Base-by-base conservation (phyloP, 352 stramenopile genomes). In the Phytophthora cactorum region DNA sequence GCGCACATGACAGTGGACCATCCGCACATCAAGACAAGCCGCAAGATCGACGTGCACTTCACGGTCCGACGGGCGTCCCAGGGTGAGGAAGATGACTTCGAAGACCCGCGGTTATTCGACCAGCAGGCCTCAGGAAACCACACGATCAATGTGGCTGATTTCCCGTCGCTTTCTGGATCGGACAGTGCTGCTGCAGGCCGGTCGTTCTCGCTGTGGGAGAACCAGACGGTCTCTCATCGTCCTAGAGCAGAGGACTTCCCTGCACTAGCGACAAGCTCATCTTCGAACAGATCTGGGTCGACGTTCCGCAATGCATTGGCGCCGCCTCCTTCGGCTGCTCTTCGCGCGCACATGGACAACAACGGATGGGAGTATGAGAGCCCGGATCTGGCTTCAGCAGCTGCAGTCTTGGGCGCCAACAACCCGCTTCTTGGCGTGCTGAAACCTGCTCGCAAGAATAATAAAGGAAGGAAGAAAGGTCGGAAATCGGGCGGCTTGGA, bases 11-110 rank as follows among this genome's bases (percentile, higher is more conserved):
- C 87, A 6, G 72, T 77, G 29, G 88, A 91, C 52, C 91, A 97
- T 49, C 90, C 90, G 58, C 76, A 95, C 36, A 88, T 96, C 58
- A 92, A 91, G 72, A 90, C 75, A 41, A 93, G 84, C 51, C 82
- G 84, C 61, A 93, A 94, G 74, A 92, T 96, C 50, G 84, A 96
- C 66, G 88, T 96, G 43, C 84, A 95, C 52, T 96, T 96, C 47
- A 95, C 80, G 0, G 74, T 96, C 12, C 80, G 84, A 29, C 77
- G 88, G 2, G 86, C 85, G 3, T 77, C 74, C 2, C 69, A 77
- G 11, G 78, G 86, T 47, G 74, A 75, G 1, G 56, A 75, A 58
- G 73, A 86, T 25, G 73, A 81, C 25, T 89, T 79, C 64, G 70
- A 89, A 60, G 75, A 87, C 39, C 74, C 79, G 25, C 75, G 82